Base-by-base conservation (phyloP, 257 asterid genomes). In the Nicotiana knightiana region DNA sequence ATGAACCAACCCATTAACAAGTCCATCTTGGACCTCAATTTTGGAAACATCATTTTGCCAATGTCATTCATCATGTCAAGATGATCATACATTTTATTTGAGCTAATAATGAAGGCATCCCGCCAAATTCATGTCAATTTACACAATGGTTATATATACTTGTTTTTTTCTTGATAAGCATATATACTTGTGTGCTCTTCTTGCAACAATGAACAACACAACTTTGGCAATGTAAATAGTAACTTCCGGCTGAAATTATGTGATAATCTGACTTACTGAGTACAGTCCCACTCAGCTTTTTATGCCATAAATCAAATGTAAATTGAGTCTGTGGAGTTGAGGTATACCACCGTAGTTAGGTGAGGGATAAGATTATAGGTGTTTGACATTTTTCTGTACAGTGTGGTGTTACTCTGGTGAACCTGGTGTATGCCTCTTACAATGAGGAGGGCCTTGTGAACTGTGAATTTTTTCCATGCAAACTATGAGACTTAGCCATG, bases 371-470 rank as follows among this genome's bases (percentile, higher is more conserved):
- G 62, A 73, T 43, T 70, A 67, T 18, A 21, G 26, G 59, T 6
- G 39, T 71, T 24, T 53, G 79, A 13, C 15, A 7, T 73, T 48
- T 48, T 48, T 73, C 39, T 73, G 79, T 24, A 73, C 21, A 9
- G 3, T 48, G 79, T 73, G 79, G 61, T 43, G 57, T 46, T 71
- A 70, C 77, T 70, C 12, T 73, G 79, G 24, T 73, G 78, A 67
- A 67, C 76, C 43, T 35, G 76, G 58, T 73, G 79, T 73, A 30
- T 37, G 43, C 59, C 32, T 46, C 57, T 71, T 73, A 73, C 39
- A 73, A 26, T 26, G 57, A 13, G 62, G 57, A 13, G 62, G 62
- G 51, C 62, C 62, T 73, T 26, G 79, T 73, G 79, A 48, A 24
- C 62, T 51, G 15, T 48, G 79, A 48, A 48, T 48, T 43, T 48